Evolutionary conservation across 257 asterid genomes (phyloP).

Genomic region (Solanum peruvianum): DNA sequence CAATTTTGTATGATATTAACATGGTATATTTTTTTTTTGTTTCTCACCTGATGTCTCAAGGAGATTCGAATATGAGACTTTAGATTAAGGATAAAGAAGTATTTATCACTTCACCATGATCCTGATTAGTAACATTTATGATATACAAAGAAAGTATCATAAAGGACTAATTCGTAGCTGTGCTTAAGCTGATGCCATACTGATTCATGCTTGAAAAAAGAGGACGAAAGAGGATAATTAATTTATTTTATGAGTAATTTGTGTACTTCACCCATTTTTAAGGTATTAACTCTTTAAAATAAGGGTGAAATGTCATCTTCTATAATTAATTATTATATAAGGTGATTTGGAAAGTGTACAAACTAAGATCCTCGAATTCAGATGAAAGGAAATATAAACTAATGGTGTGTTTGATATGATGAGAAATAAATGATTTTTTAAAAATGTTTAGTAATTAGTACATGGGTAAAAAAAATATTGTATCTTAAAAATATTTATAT

Average conservation of each 20-base stretch:
- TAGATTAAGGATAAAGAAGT: too few species aligned
- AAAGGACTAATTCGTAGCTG: neutral
- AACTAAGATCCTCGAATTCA: neutral
- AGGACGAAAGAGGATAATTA: neutral
- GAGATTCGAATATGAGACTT: too few species aligned
- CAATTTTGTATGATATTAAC: too few species aligned
- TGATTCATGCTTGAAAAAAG: neutral
- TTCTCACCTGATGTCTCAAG: too few species aligned
- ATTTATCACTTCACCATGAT: too few species aligned
- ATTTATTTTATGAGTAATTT: neutral
- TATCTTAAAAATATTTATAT: neutral
- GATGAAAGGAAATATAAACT: neutral
- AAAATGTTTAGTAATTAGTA: neutral
- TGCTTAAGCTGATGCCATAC: neutral
- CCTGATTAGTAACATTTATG: too few species aligned
- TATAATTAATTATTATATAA: neutral
- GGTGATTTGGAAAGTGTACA: neutral
- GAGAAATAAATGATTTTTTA: neutral
- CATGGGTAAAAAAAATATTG: neutral
- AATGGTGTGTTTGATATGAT: neutral
- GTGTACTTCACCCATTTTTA: neutral
- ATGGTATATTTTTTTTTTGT: neutral
- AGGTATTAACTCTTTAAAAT: neutral
- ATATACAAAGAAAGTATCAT: neutral
- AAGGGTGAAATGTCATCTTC: neutral